Base-by-base conservation (phyloP, 441 rosid genomes). In the Geranium incanum region DNA sequence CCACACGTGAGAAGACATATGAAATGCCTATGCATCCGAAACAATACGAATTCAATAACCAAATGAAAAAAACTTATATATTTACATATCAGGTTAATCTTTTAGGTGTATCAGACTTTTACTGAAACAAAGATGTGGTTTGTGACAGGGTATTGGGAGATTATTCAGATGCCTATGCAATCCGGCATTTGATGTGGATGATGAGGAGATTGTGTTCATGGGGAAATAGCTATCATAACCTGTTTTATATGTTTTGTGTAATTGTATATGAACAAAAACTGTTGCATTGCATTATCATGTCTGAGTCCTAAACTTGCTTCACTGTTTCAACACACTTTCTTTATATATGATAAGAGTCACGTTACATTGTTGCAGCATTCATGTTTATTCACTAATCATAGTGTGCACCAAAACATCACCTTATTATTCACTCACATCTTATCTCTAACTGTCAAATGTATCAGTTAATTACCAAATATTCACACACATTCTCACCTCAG, bases 111-210 rank as follows among this genome's bases (percentile, higher is more conserved):
- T 21, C 21, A 21, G 21, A 21, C 21, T 21, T 21, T 21, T 21
- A 21, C 15, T 43, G 13, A 43, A 43, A 43, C 11, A 1, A 7
- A 43, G 11, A 6, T 16, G 3, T 15, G n/a, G 60, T 15, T 23
- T 19, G 0, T 38, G 12, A 66, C 90, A 93, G 96, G 96, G 97
- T 4, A 89, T 93, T 69, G 98, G 97, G 21, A 87, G 95, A 82
- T 87, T 93, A 9, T 93, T 93, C 86, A 93, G 96, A 83, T 93
- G 98, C 87, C 89, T 91, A 21, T 93, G 97, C 73, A 93, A 88
- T 78, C 98, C 96, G 39, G 97, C 97, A 66, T 89, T 88, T 50
- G 92, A 93, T 59, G 96, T 93, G 38, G 98, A 93, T 15, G 97
- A 91, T 72, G 96, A 91, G n/a, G 96, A 93, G 77, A 87, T 89